phyloP scores from a whole-genome alignment of 495 filamentous ascomycete species.

The Podospora anserina region DNA sequence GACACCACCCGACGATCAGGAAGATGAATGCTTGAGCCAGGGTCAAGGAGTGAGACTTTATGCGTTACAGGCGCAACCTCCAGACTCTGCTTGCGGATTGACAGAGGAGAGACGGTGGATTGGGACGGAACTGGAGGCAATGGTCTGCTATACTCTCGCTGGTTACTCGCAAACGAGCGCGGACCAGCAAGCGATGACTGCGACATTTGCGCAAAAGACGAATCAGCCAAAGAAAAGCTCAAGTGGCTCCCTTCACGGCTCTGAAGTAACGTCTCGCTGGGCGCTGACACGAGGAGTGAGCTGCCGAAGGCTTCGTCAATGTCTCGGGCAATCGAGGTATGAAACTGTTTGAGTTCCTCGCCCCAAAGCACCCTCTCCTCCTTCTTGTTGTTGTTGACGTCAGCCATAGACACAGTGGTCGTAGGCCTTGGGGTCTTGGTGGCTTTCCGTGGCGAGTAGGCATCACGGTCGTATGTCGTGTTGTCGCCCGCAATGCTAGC shows the following conservation, averaged over 20 bases:
- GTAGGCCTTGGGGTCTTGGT: neutral
- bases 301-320: slow-evolving; percentile 77
- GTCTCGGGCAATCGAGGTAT: slow-evolving; percentile 47
- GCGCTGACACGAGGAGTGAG: slow-evolving; percentile 52
- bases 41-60: slow-evolving; percentile 8
- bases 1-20: slow-evolving; percentile 43
- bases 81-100: slow-evolving; percentile 20
- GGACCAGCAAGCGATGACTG: neutral
- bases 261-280: slow-evolving; percentile 20
- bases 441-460: slow-evolving; percentile 16
- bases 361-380: slow-evolving; percentile 37
- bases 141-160: slow-evolving; percentile 41
- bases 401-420: slow-evolving; percentile 18
- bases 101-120: slow-evolving; percentile 33
- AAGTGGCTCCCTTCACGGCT: slow-evolving; percentile 28
- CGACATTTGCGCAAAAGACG: neutral
- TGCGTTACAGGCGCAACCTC: slow-evolving; percentile 19
- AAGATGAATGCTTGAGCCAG: neutral
- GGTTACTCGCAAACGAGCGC: slow-evolving; percentile 1
- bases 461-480: slow-evolving; percentile 23
- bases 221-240: slow-evolving; percentile 26
- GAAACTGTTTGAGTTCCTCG: slow-evolving; percentile 51
- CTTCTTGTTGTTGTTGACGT: slow-evolving; percentile 20
- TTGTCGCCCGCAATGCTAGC: slow-evolving; percentile 32
- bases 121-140: slow-evolving; percentile 54